These are phyloP conservation scores for Yamadazyma laniorum DNA, from an alignment of 805 yeast genomes.

Conservation along the genomic window DNA sequence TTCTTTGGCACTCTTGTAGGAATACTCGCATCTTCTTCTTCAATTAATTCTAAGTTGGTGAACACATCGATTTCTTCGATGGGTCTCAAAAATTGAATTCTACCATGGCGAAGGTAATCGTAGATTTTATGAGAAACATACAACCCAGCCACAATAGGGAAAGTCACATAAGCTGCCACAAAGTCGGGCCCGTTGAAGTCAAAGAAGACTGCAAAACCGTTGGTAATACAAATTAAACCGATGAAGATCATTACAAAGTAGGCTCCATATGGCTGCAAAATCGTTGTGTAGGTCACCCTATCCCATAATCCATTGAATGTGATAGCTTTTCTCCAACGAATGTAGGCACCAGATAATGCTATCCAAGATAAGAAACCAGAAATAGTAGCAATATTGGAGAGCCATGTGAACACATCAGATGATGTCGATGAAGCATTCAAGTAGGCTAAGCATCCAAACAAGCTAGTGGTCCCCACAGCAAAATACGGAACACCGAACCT, in stretches of 20 bases:
- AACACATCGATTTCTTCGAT: conserved; percentile 58
- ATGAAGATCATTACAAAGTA: conserved; percentile 53
- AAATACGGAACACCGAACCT: conserved; percentile 44
- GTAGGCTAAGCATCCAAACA: conserved; percentile 48
- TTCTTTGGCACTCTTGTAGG: conserved; percentile 42
- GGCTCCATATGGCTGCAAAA: conserved; percentile 56
- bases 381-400: conserved; percentile 61
- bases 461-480: conserved; percentile 30
- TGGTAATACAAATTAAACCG: conserved; percentile 58
- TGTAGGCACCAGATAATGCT: conserved; percentile 49
- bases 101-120: conserved; percentile 28
- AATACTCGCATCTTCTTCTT: conserved; percentile 46
- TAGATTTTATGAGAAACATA: conserved; percentile 59
- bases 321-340: conserved; percentile 67
- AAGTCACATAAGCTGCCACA: conserved; percentile 69
- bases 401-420: conserved; percentile 59
- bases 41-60: conserved; percentile 60
- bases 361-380: conserved; percentile 70
- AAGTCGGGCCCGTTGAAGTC: conserved; percentile 57
- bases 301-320: conserved; percentile 49
- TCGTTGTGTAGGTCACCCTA: conserved; percentile 57
- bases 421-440: conserved; percentile 55
- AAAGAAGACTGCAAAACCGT: conserved; percentile 70
- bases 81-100: conserved; percentile 44
- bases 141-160: conserved; percentile 53